phyloP scores from a whole-genome alignment of 805 yeast species.

The Saccharomycopsis javanensis region DNA sequence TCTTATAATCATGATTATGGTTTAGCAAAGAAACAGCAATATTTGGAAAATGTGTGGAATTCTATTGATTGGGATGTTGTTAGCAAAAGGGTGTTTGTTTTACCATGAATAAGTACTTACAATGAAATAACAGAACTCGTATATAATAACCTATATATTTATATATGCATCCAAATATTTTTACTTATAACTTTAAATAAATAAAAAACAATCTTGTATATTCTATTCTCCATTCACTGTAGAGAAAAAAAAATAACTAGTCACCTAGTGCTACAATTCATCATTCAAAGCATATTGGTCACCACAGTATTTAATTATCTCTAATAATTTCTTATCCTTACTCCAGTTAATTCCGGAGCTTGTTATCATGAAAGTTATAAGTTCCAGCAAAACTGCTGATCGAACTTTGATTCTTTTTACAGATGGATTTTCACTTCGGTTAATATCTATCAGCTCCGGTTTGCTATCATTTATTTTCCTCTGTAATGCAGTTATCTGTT shows the following conservation, averaged over 20 bases:
- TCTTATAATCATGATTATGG: slow-evolving; percentile 86
- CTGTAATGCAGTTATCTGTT: not conserved
- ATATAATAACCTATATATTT: not conserved
- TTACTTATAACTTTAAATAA: not conserved
- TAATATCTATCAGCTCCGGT: not conserved
- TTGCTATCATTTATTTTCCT: not conserved
- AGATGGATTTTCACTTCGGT: not conserved
- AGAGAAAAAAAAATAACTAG: not conserved
- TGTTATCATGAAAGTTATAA: slow-evolving; percentile 8
- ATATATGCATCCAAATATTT: no score
- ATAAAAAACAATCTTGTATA: not conserved
- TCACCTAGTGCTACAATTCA: not conserved
- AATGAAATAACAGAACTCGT: no score
- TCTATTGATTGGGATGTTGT: slow-evolving; percentile 78
- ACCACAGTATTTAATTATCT: slow-evolving; percentile 8
- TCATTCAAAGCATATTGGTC: slow-evolving; percentile 2
- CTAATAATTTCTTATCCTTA: slow-evolving; percentile 1
- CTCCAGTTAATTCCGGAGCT: slow-evolving; percentile 11
- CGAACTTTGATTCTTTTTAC: slow-evolving; percentile 5
- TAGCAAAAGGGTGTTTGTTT: slow-evolving; percentile 32
- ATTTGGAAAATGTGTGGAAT: slow-evolving; percentile 65
- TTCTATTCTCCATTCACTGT: not conserved
- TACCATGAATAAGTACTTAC: not conserved
- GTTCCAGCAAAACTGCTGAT: slow-evolving; percentile 10
- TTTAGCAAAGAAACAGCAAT: slow-evolving; percentile 47